Conservation (phyloP, 495 filamentous ascomycete species). For the Amphirosellinia nigrospora region DNA sequence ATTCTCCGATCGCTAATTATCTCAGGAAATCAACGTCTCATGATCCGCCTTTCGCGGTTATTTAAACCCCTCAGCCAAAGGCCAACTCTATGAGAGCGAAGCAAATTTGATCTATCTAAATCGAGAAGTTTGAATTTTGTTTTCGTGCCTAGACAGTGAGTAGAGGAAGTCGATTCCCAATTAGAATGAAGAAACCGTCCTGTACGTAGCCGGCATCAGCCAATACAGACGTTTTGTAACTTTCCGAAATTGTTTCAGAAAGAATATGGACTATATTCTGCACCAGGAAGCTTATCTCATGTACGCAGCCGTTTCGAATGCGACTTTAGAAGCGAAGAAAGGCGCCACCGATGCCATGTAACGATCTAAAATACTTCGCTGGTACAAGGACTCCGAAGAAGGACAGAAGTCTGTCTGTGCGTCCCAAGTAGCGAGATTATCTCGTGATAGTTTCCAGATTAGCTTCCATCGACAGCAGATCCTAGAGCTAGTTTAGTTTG, state of each 20-base stretch:
- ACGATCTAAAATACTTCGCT: neutral
- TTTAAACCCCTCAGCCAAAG: no score
- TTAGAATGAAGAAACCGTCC: neutral
- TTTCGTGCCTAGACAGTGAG: no score
- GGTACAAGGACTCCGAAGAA: neutral
- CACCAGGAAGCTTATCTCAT: neutral
- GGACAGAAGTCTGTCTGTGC: neutral
- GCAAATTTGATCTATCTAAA: no score
- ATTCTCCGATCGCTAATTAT: no score
- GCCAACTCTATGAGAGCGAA: no score
- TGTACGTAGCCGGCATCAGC: neutral
- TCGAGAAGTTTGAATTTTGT: no score
- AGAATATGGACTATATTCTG: neutral
- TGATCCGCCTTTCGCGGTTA: no score
- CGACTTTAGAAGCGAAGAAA: neutral
- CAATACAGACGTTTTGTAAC: neutral
- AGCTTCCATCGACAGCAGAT: neutral
- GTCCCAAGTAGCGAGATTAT: neutral
- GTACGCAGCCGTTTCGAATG: neutral
- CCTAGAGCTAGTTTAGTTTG: neutral
- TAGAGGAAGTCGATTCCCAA: no score
- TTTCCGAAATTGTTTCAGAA: neutral
- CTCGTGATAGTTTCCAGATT: neutral
- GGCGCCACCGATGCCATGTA: neutral
- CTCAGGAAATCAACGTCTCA: no score